Base-by-base conservation (phyloP, 352 stramenopile genomes). In the Globisporangium heterothallicum region DNA sequence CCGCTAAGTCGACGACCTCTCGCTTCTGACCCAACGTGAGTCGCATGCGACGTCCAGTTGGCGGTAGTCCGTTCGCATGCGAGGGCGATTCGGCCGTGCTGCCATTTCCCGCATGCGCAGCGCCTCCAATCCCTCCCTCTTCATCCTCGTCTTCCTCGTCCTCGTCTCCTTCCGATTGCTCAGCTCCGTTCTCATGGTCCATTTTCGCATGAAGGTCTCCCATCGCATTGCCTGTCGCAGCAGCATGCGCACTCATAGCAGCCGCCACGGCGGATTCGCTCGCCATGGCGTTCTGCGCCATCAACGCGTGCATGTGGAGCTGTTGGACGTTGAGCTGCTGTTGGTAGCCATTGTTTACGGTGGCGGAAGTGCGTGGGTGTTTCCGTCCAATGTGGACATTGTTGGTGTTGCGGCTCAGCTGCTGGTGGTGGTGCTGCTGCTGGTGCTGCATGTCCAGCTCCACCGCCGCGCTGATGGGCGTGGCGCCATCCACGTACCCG, bases 11-110 rank as follows among this genome's bases (percentile, higher is more conserved):
- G 45, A 93, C 74, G 32, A 93, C 79, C 55, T 91, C 78, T n/a
- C 83, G 83, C 64, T 91, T 93, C 60, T 91, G 83, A 1, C 83
- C 83, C 3, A 93, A 74, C 38, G 80, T 91, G 30, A 93, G 64
- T 1, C 82, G 79, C 74, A 88, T 86, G 46, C 82, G 79, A 8
- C 76, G 61, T 8, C 69, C 66, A 0, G 59, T 40, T 2, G 59
- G 47, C 8, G 56, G 64, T 44, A 60, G 62, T 8, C 35, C 43
- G 52, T 48, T 61, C 50, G 25, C 63, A 16, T 38, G 40, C 26
- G 26, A 29, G 0, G 48, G n/a, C 38, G 44, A 30, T 29, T 44
- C 27, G 4, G 19, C 29, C 22, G 32, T 10, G 6, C 14, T 19
- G 7, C 14, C 14, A n/a, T 38, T 38, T 2, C 32, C 32, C 12